Conservation (phyloP, 225 moss, liverwort and hornwort genomes). For the Polytrichum commune region DNA sequence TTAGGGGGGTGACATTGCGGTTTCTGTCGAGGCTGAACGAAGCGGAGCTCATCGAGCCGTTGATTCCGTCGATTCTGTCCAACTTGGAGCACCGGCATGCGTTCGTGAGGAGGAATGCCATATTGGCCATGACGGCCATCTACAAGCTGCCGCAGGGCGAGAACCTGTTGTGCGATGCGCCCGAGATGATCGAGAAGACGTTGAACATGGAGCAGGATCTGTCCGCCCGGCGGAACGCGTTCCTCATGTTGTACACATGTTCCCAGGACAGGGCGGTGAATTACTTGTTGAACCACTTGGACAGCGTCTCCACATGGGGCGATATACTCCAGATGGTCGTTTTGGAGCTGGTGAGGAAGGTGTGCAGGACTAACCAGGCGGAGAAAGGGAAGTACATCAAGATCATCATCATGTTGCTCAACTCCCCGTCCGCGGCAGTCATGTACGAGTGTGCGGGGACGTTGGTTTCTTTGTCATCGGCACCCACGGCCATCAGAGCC, state of each 20-base stretch:
- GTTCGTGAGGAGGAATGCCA: slow-evolving; percentile 83
- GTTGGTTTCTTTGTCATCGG: slow-evolving; percentile 83
- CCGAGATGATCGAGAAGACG: slow-evolving; percentile 86
- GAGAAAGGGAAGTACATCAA: slow-evolving; percentile 95
- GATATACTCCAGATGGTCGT: slow-evolving; percentile 94
- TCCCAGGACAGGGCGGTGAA: slow-evolving; percentile 85
- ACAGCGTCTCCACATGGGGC: slow-evolving; percentile 86
- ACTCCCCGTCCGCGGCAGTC: slow-evolving; percentile 83
- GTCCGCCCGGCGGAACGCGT: slow-evolving; percentile 77
- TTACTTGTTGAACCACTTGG: slow-evolving; percentile 71
- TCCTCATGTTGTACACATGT: slow-evolving; percentile 89
- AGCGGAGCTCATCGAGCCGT: slow-evolving; percentile 81
- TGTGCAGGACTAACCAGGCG: slow-evolving; percentile 75
- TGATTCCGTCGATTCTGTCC: slow-evolving; percentile 82
- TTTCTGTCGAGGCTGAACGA: slow-evolving; percentile 89
- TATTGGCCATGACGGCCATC: slow-evolving; percentile 80
- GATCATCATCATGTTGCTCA: slow-evolving; percentile 82
- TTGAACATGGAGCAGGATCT: slow-evolving; percentile 75
- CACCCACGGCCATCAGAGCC: slow-evolving; percentile 87
- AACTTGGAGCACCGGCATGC: slow-evolving; percentile 98
- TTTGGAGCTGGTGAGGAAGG: slow-evolving; percentile 82
- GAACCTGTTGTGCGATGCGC: slow-evolving; percentile 73
- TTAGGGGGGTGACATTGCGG: slow-evolving; percentile 80
- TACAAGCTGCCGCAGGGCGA: slow-evolving; percentile 92
- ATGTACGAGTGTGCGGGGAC: slow-evolving; percentile 87